A percentile compares a stretch with the other conserved stretches of the same genome.
These are phyloP conservation scores for Phoma sp. DNA, from an alignment of 2,329 filamentous ascomycete species.

Conservation along the genomic window DNA sequence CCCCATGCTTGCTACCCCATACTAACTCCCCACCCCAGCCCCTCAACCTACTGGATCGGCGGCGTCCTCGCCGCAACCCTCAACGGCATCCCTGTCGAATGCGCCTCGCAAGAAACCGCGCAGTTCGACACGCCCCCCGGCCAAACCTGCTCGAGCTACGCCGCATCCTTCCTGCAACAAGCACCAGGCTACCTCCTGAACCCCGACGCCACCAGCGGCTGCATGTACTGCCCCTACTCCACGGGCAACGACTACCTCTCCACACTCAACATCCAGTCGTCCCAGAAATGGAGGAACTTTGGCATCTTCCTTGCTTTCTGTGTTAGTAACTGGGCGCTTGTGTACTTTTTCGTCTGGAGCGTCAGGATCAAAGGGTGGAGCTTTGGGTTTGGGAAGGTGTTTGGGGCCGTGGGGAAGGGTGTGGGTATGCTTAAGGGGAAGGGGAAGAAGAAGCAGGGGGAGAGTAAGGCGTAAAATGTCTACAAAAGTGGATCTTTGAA, in stretches of 20 bases:
- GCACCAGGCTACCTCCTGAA: conserved; percentile 70
- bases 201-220: conserved; percentile 61
- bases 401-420: conserved; percentile 53
- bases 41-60: conserved; percentile 73
- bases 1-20: conserved; percentile 41
- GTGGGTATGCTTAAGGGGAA: conserved; percentile 24
- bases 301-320: conserved; percentile 76
- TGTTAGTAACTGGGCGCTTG: conserved; percentile 71
- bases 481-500: too few relatives aligned
- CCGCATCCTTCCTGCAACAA: conserved; percentile 62
- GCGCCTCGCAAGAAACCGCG: conserved; percentile 62
- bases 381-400: conserved; percentile 69
- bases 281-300: conserved; percentile 74
- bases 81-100: conserved; percentile 53
- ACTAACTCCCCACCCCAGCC: conserved; percentile 36
- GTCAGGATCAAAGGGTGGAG: conserved; percentile 72
- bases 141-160: conserved; percentile 70
- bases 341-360: conserved; percentile 79
- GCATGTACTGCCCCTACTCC: conserved; percentile 73
- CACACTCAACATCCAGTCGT: conserved; percentile 60
- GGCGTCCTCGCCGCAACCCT: conserved; percentile 71
- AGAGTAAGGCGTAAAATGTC: conserved; percentile 1
- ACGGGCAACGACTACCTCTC: conserved; percentile 71
- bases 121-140: conserved; percentile 69
- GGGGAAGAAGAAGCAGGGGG: conserved; percentile 18